These are phyloP conservation scores for Dendryphion nanum DNA, from an alignment of 2,329 filamentous ascomycete species.

Conservation along the genomic window DNA sequence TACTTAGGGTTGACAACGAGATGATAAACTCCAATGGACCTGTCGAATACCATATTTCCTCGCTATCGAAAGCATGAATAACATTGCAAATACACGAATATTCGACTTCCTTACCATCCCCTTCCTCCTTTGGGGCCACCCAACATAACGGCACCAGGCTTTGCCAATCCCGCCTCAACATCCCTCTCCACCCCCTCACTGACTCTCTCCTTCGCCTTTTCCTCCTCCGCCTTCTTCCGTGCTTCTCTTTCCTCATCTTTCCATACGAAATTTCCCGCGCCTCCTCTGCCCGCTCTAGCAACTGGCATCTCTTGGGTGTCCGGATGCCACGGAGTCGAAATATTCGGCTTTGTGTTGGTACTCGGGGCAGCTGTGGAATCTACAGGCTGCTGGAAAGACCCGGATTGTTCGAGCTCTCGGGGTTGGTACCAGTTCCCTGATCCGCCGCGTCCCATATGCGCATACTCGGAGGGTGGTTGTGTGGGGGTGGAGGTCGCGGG, in stretches of 20 bases:
- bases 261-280: conserved; percentile 50
- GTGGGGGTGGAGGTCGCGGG: conserved; percentile 10
- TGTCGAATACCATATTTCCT: no score
- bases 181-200: conserved; percentile 39
- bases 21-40: no score
- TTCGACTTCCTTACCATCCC: conserved; percentile 23
- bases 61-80: no score
- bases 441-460: conserved; percentile 46
- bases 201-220: conserved; percentile 24
- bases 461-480: conserved; percentile 37
- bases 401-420: conserved; percentile 37
- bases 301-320: conserved; percentile 34
- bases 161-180: conserved; percentile 41
- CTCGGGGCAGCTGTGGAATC: conserved; percentile 28
- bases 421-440: conserved; percentile 49
- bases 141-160: conserved; percentile 41
- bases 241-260: conserved; percentile 32
- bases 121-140: conserved; percentile 31
- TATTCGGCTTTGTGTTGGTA: conserved; percentile 21
- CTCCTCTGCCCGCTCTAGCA: conserved; percentile 42
- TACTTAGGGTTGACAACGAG: no score
- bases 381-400: conserved; percentile 33
- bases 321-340: conserved; percentile 36
- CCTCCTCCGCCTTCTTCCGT: conserved; percentile 17
- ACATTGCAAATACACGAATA: no score